Percentiles rank a stretch among this genome's conserved stretches.
phyloP scores from a whole-genome alignment of 2,329 filamentous ascomycete genomes.

The Fusarium sp. region DNA sequence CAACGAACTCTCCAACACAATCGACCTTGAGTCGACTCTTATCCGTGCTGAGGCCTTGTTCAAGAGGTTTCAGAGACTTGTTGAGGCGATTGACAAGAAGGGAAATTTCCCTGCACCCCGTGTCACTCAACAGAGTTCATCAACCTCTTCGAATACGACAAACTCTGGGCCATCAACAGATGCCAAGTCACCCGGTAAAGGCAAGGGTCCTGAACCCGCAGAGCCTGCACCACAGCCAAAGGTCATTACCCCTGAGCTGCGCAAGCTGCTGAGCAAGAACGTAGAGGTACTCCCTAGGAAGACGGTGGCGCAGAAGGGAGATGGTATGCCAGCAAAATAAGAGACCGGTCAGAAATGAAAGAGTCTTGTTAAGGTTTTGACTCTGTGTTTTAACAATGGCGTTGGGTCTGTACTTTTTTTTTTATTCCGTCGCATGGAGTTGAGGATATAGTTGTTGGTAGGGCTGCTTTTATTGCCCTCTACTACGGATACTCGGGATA shows the following conservation, averaged over 20 bases:
- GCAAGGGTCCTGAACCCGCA: slow-evolving; percentile 52
- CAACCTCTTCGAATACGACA: slow-evolving; percentile 28
- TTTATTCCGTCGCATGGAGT: slow-evolving; percentile 31
- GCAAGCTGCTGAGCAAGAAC: slow-evolving; percentile 63
- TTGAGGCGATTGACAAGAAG: slow-evolving; percentile 94
- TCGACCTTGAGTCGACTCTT: slow-evolving; percentile 88
- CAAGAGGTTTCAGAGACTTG: slow-evolving; percentile 85
- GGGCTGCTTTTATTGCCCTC: background rate
- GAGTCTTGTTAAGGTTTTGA: background rate
- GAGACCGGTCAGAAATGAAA: background rate
- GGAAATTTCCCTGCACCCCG: slow-evolving; percentile 78
- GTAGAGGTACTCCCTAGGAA: slow-evolving; percentile 58
- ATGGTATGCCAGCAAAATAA: slow-evolving; percentile 51
- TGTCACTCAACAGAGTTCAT: slow-evolving; percentile 28
- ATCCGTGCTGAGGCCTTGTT: slow-evolving; percentile 91
- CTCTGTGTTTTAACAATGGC: slow-evolving; percentile 27
- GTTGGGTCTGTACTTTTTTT: slow-evolving; percentile 2
- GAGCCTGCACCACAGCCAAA: slow-evolving; percentile 52
- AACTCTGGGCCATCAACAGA: slow-evolving; percentile 19
- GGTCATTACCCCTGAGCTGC: slow-evolving; percentile 68
- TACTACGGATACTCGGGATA: background rate
- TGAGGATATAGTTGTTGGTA: slow-evolving; percentile 7
- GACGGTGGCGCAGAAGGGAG: slow-evolving; percentile 51
- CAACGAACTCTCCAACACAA: slow-evolving; percentile 93
- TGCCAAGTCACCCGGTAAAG: slow-evolving; percentile 45